Percentiles rank a stretch among this genome's conserved stretches.
phyloP scores from a whole-genome alignment of 108 stramenopile species.

The Skeletonema grethae region DNA sequence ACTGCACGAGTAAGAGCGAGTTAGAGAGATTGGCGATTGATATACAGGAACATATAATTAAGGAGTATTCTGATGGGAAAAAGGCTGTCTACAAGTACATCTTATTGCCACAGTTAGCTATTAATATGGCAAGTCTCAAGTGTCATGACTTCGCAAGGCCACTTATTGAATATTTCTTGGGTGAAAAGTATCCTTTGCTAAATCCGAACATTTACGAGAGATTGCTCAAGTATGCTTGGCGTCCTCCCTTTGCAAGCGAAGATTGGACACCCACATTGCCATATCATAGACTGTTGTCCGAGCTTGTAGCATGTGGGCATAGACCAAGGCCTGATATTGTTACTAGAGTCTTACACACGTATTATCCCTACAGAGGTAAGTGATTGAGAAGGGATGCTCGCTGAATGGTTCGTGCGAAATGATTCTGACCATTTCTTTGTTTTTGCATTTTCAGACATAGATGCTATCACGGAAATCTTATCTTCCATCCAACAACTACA shows the following conservation, averaged over 20 bases:
- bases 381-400: not conserved
- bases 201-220: conserved; percentile 27
- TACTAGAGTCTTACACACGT: conserved; percentile 19
- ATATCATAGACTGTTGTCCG: conserved; percentile 34
- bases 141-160: conserved; percentile 24
- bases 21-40: conserved; percentile 13
- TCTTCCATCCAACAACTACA: conserved; percentile 23
- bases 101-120: conserved; percentile 31
- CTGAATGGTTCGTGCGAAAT: not conserved
- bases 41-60: conserved; percentile 19
- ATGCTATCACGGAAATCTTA: conserved; percentile 22
- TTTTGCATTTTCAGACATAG: conserved; percentile 11
- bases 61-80: conserved; percentile 35
- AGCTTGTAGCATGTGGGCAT: conserved; percentile 32
- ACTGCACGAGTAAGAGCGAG: not conserved
- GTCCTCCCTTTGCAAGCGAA: conserved; percentile 23
- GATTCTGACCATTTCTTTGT: not conserved
- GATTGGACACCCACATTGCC: conserved; percentile 22
- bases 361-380: conserved; percentile 38
- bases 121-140: conserved; percentile 8
- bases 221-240: conserved; percentile 29
- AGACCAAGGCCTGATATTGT: conserved; percentile 32
- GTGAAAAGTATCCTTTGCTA: conserved; percentile 32
- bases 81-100: conserved; percentile 35
- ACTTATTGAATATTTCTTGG: conserved; percentile 36